Percentiles rank a stretch among this genome's conserved stretches.
phyloP scores from a whole-genome alignment of 164 flowering plant genomes.

The Aristolochia californica region DNA sequence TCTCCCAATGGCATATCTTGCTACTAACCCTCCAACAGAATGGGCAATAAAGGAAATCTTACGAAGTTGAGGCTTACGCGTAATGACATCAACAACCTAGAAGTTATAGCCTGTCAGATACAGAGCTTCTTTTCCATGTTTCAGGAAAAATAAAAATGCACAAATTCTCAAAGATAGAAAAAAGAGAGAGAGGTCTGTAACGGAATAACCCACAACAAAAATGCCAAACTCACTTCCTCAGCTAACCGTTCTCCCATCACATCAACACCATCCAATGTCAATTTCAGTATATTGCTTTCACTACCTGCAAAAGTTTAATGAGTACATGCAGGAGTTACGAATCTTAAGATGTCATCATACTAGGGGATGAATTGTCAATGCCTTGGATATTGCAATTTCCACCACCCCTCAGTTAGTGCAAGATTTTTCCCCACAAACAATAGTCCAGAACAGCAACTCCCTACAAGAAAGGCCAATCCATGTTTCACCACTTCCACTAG shows the following conservation, averaged over 20 bases:
- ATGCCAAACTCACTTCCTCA: slow-evolving; percentile 49
- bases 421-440: no score
- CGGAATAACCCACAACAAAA: background rate
- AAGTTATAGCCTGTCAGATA: background rate
- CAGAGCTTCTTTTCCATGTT: background rate
- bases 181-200: background rate
- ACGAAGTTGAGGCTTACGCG: slow-evolving; percentile 37
- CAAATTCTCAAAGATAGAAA: background rate
- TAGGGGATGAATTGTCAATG: no score
- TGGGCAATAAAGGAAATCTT: slow-evolving; percentile 89
- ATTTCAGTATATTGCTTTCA: slow-evolving; percentile 50
- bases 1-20: slow-evolving; percentile 89
- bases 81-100: slow-evolving; percentile 65
- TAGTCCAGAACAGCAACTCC: no score
- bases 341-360: slow-evolving; percentile 5
- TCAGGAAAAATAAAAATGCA: no score
- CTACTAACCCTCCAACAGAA: slow-evolving; percentile 90
- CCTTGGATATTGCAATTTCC: no score
- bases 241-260: slow-evolving; percentile 92
- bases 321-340: background rate
- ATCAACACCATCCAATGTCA: slow-evolving; percentile 91
- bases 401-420: no score
- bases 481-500: no score
- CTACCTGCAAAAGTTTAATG: slow-evolving; percentile 48
- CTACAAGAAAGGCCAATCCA: no score